phyloP scores from a whole-genome alignment of 2,329 filamentous ascomycete genomes.

The Harringtonia aguacate region DNA sequence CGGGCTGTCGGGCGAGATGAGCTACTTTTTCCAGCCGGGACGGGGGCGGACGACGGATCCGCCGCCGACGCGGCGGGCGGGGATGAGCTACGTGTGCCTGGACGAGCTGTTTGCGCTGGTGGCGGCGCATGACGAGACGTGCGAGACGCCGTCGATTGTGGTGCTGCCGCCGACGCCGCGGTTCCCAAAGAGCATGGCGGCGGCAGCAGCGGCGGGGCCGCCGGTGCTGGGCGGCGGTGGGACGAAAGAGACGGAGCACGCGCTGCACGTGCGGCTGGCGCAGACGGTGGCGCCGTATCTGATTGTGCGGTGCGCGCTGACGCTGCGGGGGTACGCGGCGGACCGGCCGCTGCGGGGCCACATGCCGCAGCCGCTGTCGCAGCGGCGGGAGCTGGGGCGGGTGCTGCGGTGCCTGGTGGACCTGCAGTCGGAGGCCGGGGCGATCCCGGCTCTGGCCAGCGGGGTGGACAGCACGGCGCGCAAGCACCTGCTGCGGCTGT shows the following conservation, averaged over 20 bases:
- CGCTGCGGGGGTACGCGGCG: constrained; percentile 74
- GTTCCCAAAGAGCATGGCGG: constrained; percentile 16
- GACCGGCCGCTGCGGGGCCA: constrained; percentile 83
- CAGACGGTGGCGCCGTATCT: constrained; percentile 69
- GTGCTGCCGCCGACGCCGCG: constrained; percentile 34
- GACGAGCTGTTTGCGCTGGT: constrained; percentile 68
- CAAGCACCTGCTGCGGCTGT: constrained; percentile 72
- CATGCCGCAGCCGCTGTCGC: constrained; percentile 78
- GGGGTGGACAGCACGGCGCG: constrained; percentile 43
- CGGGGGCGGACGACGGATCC: constrained; percentile 64
- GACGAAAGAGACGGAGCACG: constrained; percentile 18
- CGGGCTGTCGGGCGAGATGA: constrained; percentile 24
- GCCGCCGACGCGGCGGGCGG: constrained; percentile 50
- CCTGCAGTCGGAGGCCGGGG: constrained; percentile 57
- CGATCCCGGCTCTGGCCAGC: constrained; percentile 48
- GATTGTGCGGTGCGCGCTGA: constrained; percentile 69
- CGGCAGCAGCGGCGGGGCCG: constrained; percentile 8
- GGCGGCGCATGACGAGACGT: constrained; percentile 24
- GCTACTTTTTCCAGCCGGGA: constrained; percentile 52
- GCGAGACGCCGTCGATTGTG: constrained; percentile 22
- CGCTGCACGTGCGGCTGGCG: constrained; percentile 51
- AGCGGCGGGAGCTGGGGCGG: constrained; percentile 68
- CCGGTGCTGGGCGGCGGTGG: neutral
- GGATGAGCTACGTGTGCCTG: constrained; percentile 71
- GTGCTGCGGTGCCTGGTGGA: constrained; percentile 56